These are phyloP conservation scores for Panicum miliaceum DNA, from an alignment of 176 grass and related monocot species.

Conservation along the genomic window DNA sequence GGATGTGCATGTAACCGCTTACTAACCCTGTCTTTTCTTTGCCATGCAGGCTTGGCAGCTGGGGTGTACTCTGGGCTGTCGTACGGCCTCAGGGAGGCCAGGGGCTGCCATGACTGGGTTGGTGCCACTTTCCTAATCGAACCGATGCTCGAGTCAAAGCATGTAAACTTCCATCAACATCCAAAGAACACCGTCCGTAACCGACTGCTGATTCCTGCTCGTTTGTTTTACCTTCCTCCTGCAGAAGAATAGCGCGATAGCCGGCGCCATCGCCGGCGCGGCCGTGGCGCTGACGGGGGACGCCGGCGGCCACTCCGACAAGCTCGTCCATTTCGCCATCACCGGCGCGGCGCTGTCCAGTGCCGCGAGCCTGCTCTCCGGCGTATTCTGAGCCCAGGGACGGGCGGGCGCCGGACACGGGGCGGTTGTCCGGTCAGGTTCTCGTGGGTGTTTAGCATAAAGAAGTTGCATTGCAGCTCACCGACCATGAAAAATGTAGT, in stretches of 20 bases:
- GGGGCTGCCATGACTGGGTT: constrained; percentile 87
- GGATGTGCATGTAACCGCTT: neutral
- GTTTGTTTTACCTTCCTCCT: neutral
- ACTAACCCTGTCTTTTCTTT: neutral
- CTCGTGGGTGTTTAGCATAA: neutral
- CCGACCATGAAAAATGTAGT: constrained; percentile 1
- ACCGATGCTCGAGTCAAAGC: neutral
- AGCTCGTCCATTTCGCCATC: constrained; percentile 78
- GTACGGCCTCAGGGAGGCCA: constrained; percentile 77
- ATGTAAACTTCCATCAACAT: neutral
- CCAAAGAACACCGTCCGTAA: neutral
- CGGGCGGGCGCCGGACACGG: no score
- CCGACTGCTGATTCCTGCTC: neutral
- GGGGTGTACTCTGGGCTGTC: constrained; percentile 84
- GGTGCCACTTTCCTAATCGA: neutral
- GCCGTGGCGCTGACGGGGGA: constrained; percentile 70
- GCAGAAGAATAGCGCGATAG: constrained; percentile 81
- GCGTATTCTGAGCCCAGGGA: constrained; percentile 56
- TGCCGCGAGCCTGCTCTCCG: constrained; percentile 73
- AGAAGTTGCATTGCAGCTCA: constrained; percentile 14
- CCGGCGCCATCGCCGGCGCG: constrained; percentile 70
- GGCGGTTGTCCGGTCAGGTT: neutral
- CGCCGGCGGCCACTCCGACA: constrained; percentile 54
- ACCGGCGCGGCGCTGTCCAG: constrained; percentile 79
- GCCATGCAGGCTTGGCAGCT: constrained; percentile 74